Evolutionary conservation across 345 rosid species (phyloP).

Genomic region (Raphanus raphanistrum): DNA sequence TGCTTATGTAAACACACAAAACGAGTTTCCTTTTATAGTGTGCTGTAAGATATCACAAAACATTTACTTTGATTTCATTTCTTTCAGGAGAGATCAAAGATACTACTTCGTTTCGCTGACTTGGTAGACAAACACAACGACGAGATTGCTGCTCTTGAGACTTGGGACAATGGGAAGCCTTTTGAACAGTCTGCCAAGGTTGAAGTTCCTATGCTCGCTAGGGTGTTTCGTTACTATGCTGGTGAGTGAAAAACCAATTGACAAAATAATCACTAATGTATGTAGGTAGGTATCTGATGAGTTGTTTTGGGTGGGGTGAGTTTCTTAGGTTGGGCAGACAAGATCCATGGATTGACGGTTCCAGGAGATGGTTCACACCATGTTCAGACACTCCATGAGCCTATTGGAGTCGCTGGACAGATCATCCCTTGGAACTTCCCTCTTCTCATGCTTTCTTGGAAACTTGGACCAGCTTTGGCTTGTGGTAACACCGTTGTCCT

Average conservation of each 20-base stretch:
- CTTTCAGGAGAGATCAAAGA: conserved; percentile 74
- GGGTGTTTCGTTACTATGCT: conserved; percentile 82
- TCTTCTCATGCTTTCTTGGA: conserved; percentile 87
- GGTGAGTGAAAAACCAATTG: conserved; percentile 51
- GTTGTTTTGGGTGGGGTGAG: neutral
- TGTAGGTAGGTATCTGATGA: neutral
- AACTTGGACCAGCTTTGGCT: conserved; percentile 91
- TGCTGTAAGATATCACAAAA: neutral
- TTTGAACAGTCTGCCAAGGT: conserved; percentile 68
- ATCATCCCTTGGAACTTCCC: conserved; percentile 99
- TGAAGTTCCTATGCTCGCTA: conserved; percentile 73
- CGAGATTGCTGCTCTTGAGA: conserved; percentile 80
- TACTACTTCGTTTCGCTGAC: conserved; percentile 76
- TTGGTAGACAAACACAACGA: conserved; percentile 82
- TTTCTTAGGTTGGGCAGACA: conserved; percentile 88
- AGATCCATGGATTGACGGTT: conserved; percentile 85
- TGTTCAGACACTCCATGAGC: conserved; percentile 85
- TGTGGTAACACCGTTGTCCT: conserved; percentile 85
- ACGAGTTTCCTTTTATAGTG: neutral
- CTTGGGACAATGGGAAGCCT: conserved; percentile 93
- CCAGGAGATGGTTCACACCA: conserved; percentile 76
- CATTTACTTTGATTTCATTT: conserved; percentile 8
- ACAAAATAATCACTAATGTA: neutral
- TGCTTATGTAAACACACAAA: conserved; percentile 35
- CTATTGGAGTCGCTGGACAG: conserved; percentile 94